phyloP scores from a whole-genome alignment of 257 asterid genomes.

The Solanum stenotomum region DNA sequence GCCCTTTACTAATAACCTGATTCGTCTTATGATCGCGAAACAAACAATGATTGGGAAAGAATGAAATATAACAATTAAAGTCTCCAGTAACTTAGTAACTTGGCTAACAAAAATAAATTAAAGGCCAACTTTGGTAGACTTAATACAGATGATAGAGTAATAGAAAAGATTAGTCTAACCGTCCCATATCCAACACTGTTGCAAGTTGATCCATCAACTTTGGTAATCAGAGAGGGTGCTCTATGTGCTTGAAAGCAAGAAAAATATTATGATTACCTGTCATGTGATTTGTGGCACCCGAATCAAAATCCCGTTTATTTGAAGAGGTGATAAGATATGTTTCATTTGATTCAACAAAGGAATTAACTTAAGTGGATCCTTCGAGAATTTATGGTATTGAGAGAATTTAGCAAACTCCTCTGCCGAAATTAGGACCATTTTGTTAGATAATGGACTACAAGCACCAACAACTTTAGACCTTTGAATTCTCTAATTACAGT shows the following conservation, averaged over 20 bases:
- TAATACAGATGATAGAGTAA: too few species aligned
- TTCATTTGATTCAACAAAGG: not conserved
- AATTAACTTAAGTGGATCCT: too few species aligned
- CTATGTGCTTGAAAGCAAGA: not conserved
- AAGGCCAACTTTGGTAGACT: not conserved
- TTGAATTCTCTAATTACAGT: not conserved
- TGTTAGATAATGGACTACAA: not conserved
- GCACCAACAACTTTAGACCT: not conserved
- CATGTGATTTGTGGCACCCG: not conserved
- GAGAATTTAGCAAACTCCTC: not conserved
- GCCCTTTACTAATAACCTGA: not conserved
- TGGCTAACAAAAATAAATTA: too few species aligned
- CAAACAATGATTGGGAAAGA: not conserved
- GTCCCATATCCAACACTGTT: not conserved
- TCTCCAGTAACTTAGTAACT: too few species aligned
- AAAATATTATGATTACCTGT: not conserved
- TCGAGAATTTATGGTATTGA: not conserved
- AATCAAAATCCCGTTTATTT: not conserved
- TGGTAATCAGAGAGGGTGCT: not conserved
- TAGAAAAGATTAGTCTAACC: not conserved
- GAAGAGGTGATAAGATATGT: not conserved
- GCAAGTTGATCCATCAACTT: not conserved
- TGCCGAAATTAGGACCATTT: not conserved
- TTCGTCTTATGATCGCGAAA: not conserved
- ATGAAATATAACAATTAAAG: not conserved